These are phyloP conservation scores for Ailanthus altissimus DNA, from an alignment of 345 rosid genomes.

Conservation along the genomic window DNA sequence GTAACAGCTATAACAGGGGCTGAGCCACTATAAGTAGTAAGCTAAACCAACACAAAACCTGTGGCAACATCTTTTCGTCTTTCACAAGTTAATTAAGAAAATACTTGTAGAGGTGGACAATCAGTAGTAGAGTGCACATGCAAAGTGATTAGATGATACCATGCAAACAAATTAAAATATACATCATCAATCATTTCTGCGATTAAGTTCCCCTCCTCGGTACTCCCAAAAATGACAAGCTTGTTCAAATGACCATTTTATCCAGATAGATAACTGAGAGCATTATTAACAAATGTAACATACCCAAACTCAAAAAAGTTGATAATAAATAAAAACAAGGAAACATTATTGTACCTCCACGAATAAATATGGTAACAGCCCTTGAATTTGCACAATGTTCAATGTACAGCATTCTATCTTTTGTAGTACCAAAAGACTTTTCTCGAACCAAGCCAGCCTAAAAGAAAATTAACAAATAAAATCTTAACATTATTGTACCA, in stretches of 20 bases:
- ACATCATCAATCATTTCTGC: background rate
- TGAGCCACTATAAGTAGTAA: too few species aligned
- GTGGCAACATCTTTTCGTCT: background rate
- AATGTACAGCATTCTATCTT: conserved; percentile 76
- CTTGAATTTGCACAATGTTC: conserved; percentile 84
- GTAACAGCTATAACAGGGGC: too few species aligned
- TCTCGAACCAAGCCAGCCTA: conserved; percentile 90
- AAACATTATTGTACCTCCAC: conserved; percentile 68
- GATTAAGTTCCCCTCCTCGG: background rate
- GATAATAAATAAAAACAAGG: background rate
- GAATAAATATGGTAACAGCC: conserved; percentile 85
- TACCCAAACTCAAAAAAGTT: background rate
- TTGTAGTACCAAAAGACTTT: conserved; percentile 77
- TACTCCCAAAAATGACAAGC: background rate
- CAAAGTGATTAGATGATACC: background rate
- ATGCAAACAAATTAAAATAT: background rate
- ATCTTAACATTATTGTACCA: conserved; percentile 4
- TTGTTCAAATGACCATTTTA: background rate
- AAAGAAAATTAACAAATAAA: conserved; percentile 10
- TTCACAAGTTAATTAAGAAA: background rate
- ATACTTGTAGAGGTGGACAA: background rate
- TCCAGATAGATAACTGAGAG: background rate
- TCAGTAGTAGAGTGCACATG: background rate
- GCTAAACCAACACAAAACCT: too few species aligned
- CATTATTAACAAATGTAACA: background rate